These are phyloP conservation scores for Fusarium scirpi DNA, from an alignment of 2,329 filamentous ascomycete species.

Conservation along the genomic window DNA sequence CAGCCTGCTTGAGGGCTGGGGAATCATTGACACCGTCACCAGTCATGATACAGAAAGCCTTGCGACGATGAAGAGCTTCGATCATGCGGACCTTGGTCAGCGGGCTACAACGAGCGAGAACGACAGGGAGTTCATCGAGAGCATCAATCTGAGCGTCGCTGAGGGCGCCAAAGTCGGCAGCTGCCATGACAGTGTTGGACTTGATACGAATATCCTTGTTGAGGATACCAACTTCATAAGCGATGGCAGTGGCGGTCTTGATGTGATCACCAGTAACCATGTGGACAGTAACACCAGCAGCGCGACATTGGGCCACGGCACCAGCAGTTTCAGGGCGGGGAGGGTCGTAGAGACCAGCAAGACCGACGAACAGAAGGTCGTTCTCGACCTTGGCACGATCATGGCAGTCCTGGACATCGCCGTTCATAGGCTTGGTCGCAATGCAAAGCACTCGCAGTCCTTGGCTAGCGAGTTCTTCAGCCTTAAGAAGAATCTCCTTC, in stretches of 20 bases:
- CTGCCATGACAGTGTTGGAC: conserved; percentile 68
- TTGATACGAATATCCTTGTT: conserved; percentile 51
- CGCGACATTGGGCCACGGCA: conserved; percentile 69
- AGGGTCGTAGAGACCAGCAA: conserved; percentile 79
- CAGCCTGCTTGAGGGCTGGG: conserved; percentile 77
- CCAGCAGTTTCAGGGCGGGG: conserved; percentile 74
- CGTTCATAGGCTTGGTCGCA: conserved; percentile 63
- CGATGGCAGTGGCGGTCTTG: conserved; percentile 74
- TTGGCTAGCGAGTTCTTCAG: conserved; percentile 69
- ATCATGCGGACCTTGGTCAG: conserved; percentile 81
- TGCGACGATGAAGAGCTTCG: conserved; percentile 76
- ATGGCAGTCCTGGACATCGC: conserved; percentile 53
- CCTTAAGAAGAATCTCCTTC: conserved; percentile 59
- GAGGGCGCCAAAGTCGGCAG: conserved; percentile 71
- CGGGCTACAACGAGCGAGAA: conserved; percentile 77
- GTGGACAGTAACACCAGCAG: conserved; percentile 73
- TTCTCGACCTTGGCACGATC: conserved; percentile 67
- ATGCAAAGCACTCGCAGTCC: conserved; percentile 78
- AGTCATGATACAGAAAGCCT: conserved; percentile 78
- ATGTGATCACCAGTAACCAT: conserved; percentile 79
- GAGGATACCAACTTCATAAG: conserved; percentile 73
- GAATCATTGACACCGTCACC: conserved; percentile 82
- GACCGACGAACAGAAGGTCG: conserved; percentile 72
- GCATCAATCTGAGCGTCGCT: conserved; percentile 72
- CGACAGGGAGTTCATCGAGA: conserved; percentile 71